These are phyloP conservation scores for Citrullus mucosospermus DNA, from an alignment of 306 rosid genomes.

Conservation along the genomic window DNA sequence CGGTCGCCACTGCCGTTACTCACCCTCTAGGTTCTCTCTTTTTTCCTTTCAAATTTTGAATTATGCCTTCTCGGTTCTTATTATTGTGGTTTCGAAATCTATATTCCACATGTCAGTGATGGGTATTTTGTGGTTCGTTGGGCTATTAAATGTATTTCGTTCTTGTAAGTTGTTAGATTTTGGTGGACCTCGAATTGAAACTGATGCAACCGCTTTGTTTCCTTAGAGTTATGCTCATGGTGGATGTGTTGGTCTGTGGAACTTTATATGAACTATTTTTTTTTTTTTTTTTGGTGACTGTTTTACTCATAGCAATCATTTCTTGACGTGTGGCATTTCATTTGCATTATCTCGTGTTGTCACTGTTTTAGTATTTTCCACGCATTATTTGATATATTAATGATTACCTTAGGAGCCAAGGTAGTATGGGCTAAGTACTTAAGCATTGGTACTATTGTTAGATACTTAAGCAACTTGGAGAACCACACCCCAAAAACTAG, in stretches of 20 bases:
- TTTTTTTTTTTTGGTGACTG: background rate
- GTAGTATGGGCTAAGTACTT: no score
- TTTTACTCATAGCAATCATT: background rate
- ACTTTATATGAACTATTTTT: background rate
- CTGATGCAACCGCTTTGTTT: background rate
- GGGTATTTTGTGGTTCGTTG: background rate
- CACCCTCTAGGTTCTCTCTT: conserved; percentile 61
- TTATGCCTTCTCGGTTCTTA: background rate
- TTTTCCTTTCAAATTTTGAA: background rate
- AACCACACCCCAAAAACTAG: no score
- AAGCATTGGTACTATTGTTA: no score
- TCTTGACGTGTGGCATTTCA: background rate
- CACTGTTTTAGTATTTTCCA: background rate
- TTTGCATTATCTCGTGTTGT: background rate
- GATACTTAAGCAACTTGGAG: no score
- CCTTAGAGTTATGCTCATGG: background rate
- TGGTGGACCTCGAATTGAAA: background rate
- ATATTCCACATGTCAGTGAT: background rate
- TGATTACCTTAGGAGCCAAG: background rate
- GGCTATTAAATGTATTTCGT: background rate
- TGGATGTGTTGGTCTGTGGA: background rate
- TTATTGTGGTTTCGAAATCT: background rate
- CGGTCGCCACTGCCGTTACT: conserved; percentile 63
- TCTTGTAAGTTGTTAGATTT: background rate
- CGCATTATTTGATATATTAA: background rate